A percentile compares a stretch with the other conserved stretches of the same genome.
Evolutionary conservation across 345 rosid species (phyloP).

Genomic region (Citropsis articulata): DNA sequence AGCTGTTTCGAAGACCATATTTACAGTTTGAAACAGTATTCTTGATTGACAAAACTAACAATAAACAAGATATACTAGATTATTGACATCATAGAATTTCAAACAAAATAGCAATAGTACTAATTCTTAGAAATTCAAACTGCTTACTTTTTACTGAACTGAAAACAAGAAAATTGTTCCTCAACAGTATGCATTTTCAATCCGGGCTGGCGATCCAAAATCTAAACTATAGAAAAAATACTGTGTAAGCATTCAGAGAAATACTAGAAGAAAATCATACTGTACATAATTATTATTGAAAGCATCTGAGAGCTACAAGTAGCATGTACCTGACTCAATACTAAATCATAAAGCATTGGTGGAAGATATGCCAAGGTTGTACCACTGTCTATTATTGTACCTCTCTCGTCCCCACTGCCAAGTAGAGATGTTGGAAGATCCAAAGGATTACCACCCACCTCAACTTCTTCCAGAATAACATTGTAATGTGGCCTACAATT

Average conservation of each 20-base stretch:
- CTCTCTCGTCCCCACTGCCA: conserved; percentile 39
- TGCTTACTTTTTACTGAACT: conserved; percentile 55
- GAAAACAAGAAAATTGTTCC: conserved; percentile 62
- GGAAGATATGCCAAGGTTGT: conserved; percentile 95
- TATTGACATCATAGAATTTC: neutral
- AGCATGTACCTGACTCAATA: conserved; percentile 46
- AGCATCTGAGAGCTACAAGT: neutral
- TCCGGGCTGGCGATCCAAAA: conserved; percentile 45
- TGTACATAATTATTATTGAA: neutral
- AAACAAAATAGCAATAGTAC: neutral
- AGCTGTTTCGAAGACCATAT: neutral
- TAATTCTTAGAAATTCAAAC: neutral
- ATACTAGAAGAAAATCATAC: neutral
- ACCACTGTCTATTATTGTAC: conserved; percentile 88
- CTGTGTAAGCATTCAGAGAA: neutral
- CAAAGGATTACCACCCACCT: conserved; percentile 56
- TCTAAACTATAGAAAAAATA: conserved; percentile 36
- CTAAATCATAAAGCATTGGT: conserved; percentile 37
- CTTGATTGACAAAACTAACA: neutral
- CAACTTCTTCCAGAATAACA: conserved; percentile 61
- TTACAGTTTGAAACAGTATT: neutral
- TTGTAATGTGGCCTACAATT: conserved; percentile 80
- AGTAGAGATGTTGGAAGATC: conserved; percentile 55
- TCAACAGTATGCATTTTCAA: conserved; percentile 53
- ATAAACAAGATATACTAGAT: neutral